Evolutionary conservation across 805 yeast species (phyloP), one percentile per base, ranked within the genome.

Genomic region (Wickerhamiella allomyrinae): DNA sequence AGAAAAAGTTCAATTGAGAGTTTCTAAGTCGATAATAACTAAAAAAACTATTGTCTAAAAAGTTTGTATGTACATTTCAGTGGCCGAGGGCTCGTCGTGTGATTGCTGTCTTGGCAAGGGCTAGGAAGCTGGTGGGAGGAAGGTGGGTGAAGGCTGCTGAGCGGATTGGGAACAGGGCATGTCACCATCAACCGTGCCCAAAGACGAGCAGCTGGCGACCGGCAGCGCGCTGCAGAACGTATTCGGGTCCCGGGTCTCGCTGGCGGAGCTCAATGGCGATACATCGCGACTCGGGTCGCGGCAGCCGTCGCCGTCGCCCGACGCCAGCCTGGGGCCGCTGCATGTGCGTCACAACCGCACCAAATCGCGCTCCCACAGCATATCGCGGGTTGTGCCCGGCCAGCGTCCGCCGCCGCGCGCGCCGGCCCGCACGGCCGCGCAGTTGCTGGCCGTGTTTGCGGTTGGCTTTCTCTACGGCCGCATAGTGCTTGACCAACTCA

Each of bases 211-310:
- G 21, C 34, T 31, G 11, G 10, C 21, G 21, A 13, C 34, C 21
- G 34, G 34, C 8, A 31, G 34, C 24, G 39, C 66, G 8, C 50
- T 63, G 14, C 49, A 54, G 9, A 63, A 59, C 14, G 65, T 63
- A 25, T 63, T 63, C 47, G 68, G 68, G 7, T 59, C 67, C 10
- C 52, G 53, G 24, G 60, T 57, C 10, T 56, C 62, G 23, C 55
- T 63, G 25, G 57, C 60, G 1, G 68, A 63, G 47, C 54, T 59
- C 35, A 54, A 51, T 27, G 59, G 66, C 23, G 61, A 53, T 42
- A 51, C 39, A 20, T 45, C 35, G 21, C 42, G 41, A 15, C 38
- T 7, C 9, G 23, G 19, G 8, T 17, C 24, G 10, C 45, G 38
- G 25, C 23, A 14, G 20, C 8, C 29, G 9, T 22, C 29, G 29